phyloP scores from a whole-genome alignment of 2,329 filamentous ascomycete species.

The Fusarium burgessii region DNA sequence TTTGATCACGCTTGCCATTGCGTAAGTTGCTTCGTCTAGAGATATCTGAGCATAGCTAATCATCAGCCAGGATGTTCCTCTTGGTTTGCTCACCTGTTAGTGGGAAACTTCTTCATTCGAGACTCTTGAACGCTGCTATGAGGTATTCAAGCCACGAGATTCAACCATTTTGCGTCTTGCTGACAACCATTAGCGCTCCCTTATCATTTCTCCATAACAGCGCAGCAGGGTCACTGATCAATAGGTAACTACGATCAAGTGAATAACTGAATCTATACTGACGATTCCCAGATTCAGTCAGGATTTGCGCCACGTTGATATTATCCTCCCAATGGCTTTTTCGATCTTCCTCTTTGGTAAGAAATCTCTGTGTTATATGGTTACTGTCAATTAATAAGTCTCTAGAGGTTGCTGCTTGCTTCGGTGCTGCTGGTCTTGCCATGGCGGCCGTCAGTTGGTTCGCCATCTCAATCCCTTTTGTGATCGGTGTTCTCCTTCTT shows the following conservation, averaged over 20 bases:
- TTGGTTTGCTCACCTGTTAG: constrained; percentile 45
- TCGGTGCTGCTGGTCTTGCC: constrained; percentile 59
- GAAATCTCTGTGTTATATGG: not conserved
- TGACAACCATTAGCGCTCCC: constrained; percentile 38
- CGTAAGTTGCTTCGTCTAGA: constrained; percentile 16
- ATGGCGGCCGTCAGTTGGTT: constrained; percentile 59
- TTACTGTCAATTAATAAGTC: not conserved
- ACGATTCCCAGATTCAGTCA: constrained; percentile 54
- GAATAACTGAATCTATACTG: not conserved
- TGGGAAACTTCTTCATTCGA: constrained; percentile 42
- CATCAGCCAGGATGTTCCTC: constrained; percentile 37
- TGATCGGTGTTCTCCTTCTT: constrained; percentile 56
- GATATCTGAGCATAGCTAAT: constrained; percentile 8
- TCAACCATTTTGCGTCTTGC: rapidly evolving
- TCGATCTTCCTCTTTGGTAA: constrained; percentile 47
- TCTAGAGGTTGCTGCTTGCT: constrained; percentile 49
- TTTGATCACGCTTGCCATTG: constrained; percentile 45
- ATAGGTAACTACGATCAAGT: constrained; percentile 30
- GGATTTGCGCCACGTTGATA: constrained; percentile 56
- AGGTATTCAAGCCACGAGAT: constrained; percentile 18
- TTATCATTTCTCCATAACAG: constrained; percentile 47
- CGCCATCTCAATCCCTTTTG: constrained; percentile 59
- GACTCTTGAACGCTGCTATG: constrained; percentile 45
- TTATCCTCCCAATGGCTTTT: constrained; percentile 50
- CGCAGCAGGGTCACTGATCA: constrained; percentile 47